Percentiles rank a stretch among this genome's conserved stretches.
phyloP scores from a whole-genome alignment of 352 stramenopile genomes.

The Blastocystis sp. region DNA sequence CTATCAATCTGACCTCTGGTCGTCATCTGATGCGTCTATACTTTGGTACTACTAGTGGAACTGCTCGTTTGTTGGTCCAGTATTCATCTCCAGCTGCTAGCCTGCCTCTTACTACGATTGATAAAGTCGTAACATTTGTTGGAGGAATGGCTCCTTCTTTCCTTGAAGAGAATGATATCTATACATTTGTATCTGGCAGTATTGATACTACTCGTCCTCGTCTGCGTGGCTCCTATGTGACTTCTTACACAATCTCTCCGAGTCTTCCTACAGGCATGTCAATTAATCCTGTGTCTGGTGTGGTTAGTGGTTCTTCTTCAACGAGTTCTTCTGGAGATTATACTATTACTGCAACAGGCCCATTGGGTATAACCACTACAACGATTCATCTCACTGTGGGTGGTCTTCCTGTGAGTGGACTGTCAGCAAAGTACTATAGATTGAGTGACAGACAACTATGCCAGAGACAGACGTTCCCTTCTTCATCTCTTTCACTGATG shows the following conservation, averaged over 20 bases:
- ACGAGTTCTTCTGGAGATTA: not conserved
- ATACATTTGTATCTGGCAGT: not conserved
- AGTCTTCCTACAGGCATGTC: slow-evolving; percentile 4
- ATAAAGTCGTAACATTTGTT: slow-evolving; percentile 7
- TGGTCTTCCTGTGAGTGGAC: not conserved
- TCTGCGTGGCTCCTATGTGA: not conserved
- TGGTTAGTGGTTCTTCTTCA: slow-evolving; percentile 26
- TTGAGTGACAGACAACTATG: not conserved
- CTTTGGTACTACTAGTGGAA: not conserved
- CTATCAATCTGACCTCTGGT: not conserved
- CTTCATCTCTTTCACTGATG: not conserved
- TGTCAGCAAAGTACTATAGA: not conserved
- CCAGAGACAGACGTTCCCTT: not conserved
- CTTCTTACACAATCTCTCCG: slow-evolving; percentile 1
- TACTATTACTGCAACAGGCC: not conserved
- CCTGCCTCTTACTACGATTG: not conserved
- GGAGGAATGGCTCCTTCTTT: slow-evolving; percentile 28
- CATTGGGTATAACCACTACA: not conserved
- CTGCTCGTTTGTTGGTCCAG: not conserved
- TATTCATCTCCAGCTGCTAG: not conserved
- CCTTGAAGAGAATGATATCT: not conserved
- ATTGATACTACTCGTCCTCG: not conserved
- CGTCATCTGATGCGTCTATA: not conserved
- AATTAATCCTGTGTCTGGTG: slow-evolving; percentile 17
- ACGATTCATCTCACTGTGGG: not conserved